Base-by-base conservation (phyloP, 2,329 filamentous ascomycete genomes). In the Aspergillus sp. region DNA sequence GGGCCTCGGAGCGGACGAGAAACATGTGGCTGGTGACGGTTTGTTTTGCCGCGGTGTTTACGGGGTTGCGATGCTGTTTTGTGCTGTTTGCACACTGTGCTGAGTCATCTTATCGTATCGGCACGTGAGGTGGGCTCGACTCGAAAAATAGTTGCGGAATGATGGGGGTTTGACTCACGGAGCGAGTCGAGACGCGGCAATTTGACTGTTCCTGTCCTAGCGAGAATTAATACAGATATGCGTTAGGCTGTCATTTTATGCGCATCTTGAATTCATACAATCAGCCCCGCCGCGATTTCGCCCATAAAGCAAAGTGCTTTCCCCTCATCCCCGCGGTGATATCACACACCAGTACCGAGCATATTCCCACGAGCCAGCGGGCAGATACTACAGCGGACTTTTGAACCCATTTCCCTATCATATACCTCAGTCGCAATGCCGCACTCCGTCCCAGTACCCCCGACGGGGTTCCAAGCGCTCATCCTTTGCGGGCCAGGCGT, bases 401-500 rank as follows among this genome's bases (percentile, higher is more conserved):
- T 18, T 5, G 12, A 36, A 39, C 32, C 18, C 9, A 17, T 50
- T 44, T 8, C 26, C 17, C 5, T 42, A 32, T 49, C 7, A 30
- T 9, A 39, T 24, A 17, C 1, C 15, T 42, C 39, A 30, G 15
- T 51, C 30, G 59, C 12, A 15, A 74, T 73, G 71, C 70, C 69
- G 54, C 67, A 68, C 26, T 64, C 68, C 1, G 60, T 69, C 34
- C 67, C 71, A 48, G 69, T 96, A 36, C 89, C 90, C 34, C 80
- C 88, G 1, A 68, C 66, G 54, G 78, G 79, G 62, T 79, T 81
- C 48, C 79, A 81, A 61, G 78, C 78, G 49, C 64, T 81, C 20
- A 77, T 81, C 45, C 68, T 80, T 17, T 78, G 78, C 61, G 77
- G 77, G 18, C 79, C 79, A 45, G 79, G 79, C 32, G 75, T 79